Evolutionary conservation across 2,329 filamentous ascomycete genomes (phyloP).

Genomic region (Aureobasidium musti): DNA sequence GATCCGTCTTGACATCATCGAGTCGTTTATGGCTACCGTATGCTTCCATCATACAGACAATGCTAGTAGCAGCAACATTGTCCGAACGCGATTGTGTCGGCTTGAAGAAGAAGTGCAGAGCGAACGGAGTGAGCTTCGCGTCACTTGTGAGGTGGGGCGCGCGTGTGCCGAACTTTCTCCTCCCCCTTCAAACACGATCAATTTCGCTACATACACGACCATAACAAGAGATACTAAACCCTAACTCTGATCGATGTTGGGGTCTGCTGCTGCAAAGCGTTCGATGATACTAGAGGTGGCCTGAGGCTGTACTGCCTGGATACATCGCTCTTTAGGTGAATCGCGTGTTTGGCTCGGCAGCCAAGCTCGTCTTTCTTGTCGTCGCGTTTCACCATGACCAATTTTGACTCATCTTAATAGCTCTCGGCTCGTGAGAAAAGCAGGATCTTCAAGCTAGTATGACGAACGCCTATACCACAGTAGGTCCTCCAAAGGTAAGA

Average conservation of each 20-base stretch:
- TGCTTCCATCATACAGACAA: too few relatives aligned
- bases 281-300: neutral
- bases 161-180: too few relatives aligned
- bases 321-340: neutral
- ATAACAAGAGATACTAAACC: neutral
- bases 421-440: neutral
- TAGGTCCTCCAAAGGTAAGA: neutral
- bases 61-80: too few relatives aligned
- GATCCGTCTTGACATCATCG: too few relatives aligned
- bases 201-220: neutral
- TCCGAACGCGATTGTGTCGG: too few relatives aligned
- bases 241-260: neutral
- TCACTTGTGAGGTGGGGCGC: too few relatives aligned
- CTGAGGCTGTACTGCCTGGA: neutral
- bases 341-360: neutral
- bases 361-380: neutral
- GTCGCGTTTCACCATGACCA: constrained; percentile 1
- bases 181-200: neutral
- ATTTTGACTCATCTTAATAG: neutral
- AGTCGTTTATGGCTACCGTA: too few relatives aligned
- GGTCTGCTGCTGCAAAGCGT: neutral
- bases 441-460: neutral
- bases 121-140: too few relatives aligned
- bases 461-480: neutral
- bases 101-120: too few relatives aligned